Evolutionary conservation across 2,329 filamentous ascomycete genomes (phyloP), one percentile per base, ranked within the genome.

Genomic region (Nemania abortiva): DNA sequence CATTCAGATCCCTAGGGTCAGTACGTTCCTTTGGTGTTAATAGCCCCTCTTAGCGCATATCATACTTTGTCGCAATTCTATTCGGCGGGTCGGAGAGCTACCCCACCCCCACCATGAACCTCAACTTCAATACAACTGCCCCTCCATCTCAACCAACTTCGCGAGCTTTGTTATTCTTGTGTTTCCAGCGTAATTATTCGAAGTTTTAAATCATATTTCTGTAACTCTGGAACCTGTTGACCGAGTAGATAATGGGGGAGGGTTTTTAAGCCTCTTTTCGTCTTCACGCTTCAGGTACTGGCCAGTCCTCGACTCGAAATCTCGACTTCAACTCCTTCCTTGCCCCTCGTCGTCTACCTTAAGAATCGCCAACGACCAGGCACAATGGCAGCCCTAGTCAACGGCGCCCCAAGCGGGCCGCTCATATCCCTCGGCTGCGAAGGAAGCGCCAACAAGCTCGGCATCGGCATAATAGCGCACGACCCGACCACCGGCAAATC

Each of bases 401-500:
- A 63, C 20, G 31, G 34, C 34, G 15, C 45, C 37, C 54, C 65
- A 4, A 56, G 29, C 37, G 63, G 65, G 2, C 2, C 81, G 83
- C 66, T 85, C 77, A 84, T 89, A 71, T 85, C 87, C 74, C 82
- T 90, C 71, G 88, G 88, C 72, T 88, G 86, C 79, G 96, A 99
- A 85, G 95, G 96, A 80, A 97, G 94, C 66, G 96, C 96, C 82
- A 99, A 99, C 86, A 99, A 99, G 83, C 90, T 99, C 61, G 96
- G 95, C 74, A 91, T 98, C 67, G 96, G 96, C 77, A 86, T 99
- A 67, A 97, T 99, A 80, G 88, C 90, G 27, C 96, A 98, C 84
- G 86, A 90, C 65, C 82, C 75, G 63, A 81, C 83, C 31, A 83
- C 85, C 68, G 81, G 83, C 68, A 83, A 86, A 45, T 87, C 91